A percentile compares a stretch with the other conserved stretches of the same genome.
Evolutionary conservation across 495 filamentous ascomycete species (phyloP).

Genomic region (Tuber brumale): DNA sequence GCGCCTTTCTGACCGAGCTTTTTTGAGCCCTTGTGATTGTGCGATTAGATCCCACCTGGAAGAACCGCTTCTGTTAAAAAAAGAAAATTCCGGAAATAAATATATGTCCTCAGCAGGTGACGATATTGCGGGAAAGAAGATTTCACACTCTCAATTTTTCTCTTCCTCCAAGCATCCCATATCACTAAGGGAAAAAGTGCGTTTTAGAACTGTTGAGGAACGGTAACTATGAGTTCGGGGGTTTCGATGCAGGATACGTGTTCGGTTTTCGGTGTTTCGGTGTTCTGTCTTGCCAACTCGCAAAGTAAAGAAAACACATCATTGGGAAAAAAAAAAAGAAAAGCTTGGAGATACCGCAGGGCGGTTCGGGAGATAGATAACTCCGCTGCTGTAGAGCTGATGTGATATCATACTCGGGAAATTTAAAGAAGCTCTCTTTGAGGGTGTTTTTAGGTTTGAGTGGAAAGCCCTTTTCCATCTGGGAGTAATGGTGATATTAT

Average conservation of each 20-base stretch:
- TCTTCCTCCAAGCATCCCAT: neutral
- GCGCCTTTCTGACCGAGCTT: neutral
- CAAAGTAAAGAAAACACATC: neutral
- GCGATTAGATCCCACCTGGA: neutral
- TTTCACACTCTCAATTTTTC: neutral
- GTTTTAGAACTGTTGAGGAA: neutral
- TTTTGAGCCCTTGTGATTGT: neutral
- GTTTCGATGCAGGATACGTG: slow-evolving; percentile 1
- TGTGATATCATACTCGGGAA: neutral
- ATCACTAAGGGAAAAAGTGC: neutral
- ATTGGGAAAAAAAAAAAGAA: neutral
- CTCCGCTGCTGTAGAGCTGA: neutral
- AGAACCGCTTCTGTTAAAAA: neutral
- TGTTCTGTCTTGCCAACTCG: neutral
- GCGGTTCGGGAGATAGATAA: neutral
- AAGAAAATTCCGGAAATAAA: neutral
- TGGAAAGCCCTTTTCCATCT: neutral
- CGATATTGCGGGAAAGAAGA: slow-evolving; percentile 2
- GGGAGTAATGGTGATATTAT: neutral
- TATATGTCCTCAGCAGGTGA: neutral
- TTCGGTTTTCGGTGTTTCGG: neutral
- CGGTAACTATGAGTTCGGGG: neutral
- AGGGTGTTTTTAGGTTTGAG: neutral
- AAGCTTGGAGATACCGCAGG: neutral
- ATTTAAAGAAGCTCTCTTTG: neutral